phyloP scores from a whole-genome alignment of 805 yeast species.

The Monosporozyma unispora region DNA sequence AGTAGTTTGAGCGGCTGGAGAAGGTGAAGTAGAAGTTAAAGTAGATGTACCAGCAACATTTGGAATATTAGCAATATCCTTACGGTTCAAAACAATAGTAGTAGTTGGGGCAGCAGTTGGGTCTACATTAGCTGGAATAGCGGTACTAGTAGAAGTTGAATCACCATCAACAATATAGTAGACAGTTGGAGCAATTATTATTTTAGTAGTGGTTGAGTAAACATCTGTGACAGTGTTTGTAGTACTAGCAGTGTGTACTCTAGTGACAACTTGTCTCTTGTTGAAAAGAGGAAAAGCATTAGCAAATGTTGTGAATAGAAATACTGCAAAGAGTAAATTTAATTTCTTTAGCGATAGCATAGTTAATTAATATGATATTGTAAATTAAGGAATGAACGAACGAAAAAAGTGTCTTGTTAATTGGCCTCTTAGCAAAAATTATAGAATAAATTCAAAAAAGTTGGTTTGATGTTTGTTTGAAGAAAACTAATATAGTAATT shows the following conservation, averaged over 20 bases:
- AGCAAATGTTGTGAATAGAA: slow-evolving; percentile 6
- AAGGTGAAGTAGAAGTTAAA: slow-evolving; percentile 8
- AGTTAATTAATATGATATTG: not conserved
- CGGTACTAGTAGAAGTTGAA: slow-evolving; percentile 32
- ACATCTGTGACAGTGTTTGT: slow-evolving; percentile 37
- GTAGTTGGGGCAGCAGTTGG: slow-evolving; percentile 31
- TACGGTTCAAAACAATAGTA: slow-evolving; percentile 19
- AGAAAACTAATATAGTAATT: not conserved
- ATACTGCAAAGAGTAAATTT: not conserved
- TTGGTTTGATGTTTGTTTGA: not conserved
- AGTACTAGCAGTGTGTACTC: slow-evolving; percentile 48
- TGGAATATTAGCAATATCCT: slow-evolving; percentile 4
- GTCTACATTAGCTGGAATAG: slow-evolving; percentile 28
- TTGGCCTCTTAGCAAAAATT: not conserved
- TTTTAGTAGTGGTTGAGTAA: slow-evolving; percentile 34
- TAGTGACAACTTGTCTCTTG: slow-evolving; percentile 40
- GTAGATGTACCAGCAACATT: slow-evolving; percentile 4
- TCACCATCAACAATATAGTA: slow-evolving; percentile 32
- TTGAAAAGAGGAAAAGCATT: slow-evolving; percentile 23
- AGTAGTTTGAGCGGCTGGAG: slow-evolving; percentile 7
- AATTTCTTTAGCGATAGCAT: not conserved
- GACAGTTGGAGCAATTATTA: slow-evolving; percentile 35
- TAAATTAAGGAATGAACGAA: slow-evolving; percentile 1
- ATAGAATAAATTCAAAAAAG: not conserved
- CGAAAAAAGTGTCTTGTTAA: not conserved